Conservation (phyloP, 1,284 basidiomycete species). For the Cryptococcus sp. region DNA sequence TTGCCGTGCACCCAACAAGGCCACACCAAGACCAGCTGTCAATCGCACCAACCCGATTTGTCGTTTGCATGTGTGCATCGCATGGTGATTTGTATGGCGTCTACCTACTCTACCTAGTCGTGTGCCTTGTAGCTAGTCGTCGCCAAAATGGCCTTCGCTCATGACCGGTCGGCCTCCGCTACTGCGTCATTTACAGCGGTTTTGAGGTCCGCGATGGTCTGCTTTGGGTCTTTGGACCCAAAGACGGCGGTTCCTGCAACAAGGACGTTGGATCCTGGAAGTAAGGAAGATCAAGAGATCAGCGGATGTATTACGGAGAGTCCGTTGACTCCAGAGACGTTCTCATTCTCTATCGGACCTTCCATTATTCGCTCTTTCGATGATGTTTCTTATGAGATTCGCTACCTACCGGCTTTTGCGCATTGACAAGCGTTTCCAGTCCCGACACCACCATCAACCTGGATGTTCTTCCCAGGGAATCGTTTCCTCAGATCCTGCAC, state of each 20-base stretch:
- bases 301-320: background rate
- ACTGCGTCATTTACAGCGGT: constrained; percentile 65
- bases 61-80: too few relatives aligned
- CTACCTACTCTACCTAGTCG: too few relatives aligned
- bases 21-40: too few relatives aligned
- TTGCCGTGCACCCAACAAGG: too few relatives aligned
- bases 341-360: background rate
- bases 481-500: constrained; percentile 86
- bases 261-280: constrained; percentile 89
- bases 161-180: constrained; percentile 10
- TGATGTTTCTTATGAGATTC: background rate
- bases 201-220: constrained; percentile 75
- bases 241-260: constrained; percentile 98
- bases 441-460: constrained; percentile 97
- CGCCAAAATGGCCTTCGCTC: too few relatives aligned
- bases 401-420: constrained; percentile 76
- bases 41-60: too few relatives aligned
- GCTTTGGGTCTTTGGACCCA: constrained; percentile 72
- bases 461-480: constrained; percentile 84
- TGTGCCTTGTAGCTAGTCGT: too few relatives aligned
- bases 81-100: too few relatives aligned
- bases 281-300: background rate
- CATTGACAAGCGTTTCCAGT: constrained; percentile 87
- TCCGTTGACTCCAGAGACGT: background rate
- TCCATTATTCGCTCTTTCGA: background rate